Evolutionary conservation across 805 yeast genomes (phyloP).

Genomic region (baker's yeast (Saccharomyces cerevisiae)): DNA sequence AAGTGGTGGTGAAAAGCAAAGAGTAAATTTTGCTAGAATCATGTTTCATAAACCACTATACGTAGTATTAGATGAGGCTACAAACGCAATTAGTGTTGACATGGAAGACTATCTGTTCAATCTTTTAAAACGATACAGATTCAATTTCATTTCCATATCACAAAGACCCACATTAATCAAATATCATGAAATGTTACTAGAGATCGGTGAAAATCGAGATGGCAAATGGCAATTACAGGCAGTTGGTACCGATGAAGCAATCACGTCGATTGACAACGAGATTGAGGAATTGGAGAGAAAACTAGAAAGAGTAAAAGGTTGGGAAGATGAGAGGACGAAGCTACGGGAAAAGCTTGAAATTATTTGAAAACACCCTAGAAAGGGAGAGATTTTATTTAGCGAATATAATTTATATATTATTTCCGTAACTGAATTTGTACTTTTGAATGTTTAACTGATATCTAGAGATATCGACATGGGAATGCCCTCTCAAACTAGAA

Average conservation of each 20-base stretch:
- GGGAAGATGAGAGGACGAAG: constrained; percentile 54
- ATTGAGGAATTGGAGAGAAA: constrained; percentile 57
- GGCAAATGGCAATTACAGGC: constrained; percentile 56
- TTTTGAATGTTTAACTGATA: neutral
- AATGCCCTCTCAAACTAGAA: neutral
- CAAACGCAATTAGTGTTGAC: constrained; percentile 84
- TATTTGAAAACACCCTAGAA: constrained; percentile 16
- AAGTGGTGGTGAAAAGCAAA: constrained; percentile 94
- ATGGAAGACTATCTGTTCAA: constrained; percentile 84
- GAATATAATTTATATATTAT: neutral
- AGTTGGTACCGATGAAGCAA: constrained; percentile 56
- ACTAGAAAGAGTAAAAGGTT: constrained; percentile 46
- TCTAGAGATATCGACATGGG: neutral
- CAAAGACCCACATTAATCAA: constrained; percentile 79
- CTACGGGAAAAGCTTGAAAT: constrained; percentile 36
- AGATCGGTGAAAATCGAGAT: constrained; percentile 50
- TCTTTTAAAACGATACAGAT: constrained; percentile 54
- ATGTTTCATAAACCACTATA: constrained; percentile 73
- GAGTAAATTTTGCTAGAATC: constrained; percentile 80
- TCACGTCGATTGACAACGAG: constrained; percentile 65
- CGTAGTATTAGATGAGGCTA: constrained; percentile 85
- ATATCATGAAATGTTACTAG: constrained; percentile 72
- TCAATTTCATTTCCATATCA: constrained; percentile 72
- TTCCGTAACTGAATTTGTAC: neutral
- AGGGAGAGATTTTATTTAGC: neutral